Percentiles rank a stretch among this genome's conserved stretches.
phyloP scores from a whole-genome alignment of 2,329 filamentous ascomycete species.

The Neurospora crassa region DNA sequence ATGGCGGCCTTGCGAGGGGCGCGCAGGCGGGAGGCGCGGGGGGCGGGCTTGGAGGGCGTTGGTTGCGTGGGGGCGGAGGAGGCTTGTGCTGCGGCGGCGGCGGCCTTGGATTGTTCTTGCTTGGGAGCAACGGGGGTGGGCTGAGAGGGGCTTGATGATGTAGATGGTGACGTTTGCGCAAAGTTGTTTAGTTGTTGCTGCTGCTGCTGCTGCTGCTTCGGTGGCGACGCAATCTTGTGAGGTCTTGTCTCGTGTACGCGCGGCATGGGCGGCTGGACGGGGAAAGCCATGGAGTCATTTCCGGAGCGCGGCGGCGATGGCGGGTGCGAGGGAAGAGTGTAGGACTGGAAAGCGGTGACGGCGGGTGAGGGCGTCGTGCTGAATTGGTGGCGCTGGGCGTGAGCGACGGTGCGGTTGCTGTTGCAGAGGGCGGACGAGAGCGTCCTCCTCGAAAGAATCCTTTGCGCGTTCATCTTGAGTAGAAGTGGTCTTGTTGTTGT shows the following conservation, averaged over 20 bases:
- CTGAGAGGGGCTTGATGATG: constrained; percentile 11
- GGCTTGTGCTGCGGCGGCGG: background rate
- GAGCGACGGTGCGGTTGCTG: background rate
- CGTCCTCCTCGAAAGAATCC: constrained; percentile 24
- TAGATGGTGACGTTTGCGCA: constrained; percentile 17
- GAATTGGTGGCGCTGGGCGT: constrained; percentile 30
- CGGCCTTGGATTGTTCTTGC: constrained; percentile 6
- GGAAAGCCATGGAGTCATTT: constrained; percentile 36
- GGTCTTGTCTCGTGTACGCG: constrained; percentile 44
- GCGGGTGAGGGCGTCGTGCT: constrained; percentile 23
- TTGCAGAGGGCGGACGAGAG: constrained; percentile 29
- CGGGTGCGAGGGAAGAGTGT: constrained; percentile 35
- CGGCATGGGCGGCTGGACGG: constrained; percentile 31
- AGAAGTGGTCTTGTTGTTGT: background rate
- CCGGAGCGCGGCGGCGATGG: constrained; percentile 31
- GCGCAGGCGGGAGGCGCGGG: constrained; percentile 48
- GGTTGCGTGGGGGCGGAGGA: constrained; percentile 1
- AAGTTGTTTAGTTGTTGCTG: constrained; percentile 42
- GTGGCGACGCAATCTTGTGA: constrained; percentile 21
- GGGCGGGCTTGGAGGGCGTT: constrained; percentile 26
- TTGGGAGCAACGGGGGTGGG: background rate
- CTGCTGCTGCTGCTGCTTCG: constrained; percentile 31
- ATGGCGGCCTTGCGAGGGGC: constrained; percentile 80
- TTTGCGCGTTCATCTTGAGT: constrained; percentile 32
- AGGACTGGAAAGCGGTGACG: constrained; percentile 39